Percentiles rank a stretch among this genome's conserved stretches.
Conservation (phyloP, 345 rosid genomes). For the Carallia pectinifolia region DNA sequence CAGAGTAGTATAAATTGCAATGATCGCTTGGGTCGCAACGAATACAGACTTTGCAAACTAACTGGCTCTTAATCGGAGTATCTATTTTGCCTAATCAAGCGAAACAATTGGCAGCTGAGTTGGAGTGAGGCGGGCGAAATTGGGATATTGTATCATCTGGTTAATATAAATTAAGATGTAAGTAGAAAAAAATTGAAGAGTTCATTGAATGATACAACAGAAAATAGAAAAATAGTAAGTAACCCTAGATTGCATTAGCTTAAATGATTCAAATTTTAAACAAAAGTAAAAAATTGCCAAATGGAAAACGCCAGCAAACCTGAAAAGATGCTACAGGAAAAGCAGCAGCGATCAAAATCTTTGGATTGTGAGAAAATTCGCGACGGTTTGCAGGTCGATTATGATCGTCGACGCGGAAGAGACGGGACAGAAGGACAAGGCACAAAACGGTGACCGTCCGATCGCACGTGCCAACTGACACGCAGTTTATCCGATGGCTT, state of each 20-base stretch:
- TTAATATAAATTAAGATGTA: slow-evolving; percentile 2
- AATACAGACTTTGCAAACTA: background rate
- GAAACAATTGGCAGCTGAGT: background rate
- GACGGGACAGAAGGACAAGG: background rate
- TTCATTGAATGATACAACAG: background rate
- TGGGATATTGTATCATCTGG: background rate
- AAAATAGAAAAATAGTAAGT: background rate
- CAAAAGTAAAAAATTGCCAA: background rate
- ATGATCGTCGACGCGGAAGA: slow-evolving; percentile 14
- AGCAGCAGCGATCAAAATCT: slow-evolving; percentile 2
- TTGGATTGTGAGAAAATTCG: background rate
- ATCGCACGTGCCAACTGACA: background rate
- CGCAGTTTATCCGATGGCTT: background rate
- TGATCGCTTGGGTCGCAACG: background rate
- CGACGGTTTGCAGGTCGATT: background rate
- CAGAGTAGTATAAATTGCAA: background rate
- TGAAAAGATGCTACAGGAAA: slow-evolving; percentile 3
- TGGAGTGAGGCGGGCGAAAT: background rate
- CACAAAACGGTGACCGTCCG: background rate
- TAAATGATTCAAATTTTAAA: background rate
- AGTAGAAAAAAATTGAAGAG: background rate
- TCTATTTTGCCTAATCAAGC: background rate
- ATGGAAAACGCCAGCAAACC: slow-evolving; percentile 18
- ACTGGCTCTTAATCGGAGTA: background rate
- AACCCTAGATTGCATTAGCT: slow-evolving; percentile 15